phyloP scores from a whole-genome alignment of 768 basidiomycete genomes.

The Xanthoconium stramineum region DNA sequence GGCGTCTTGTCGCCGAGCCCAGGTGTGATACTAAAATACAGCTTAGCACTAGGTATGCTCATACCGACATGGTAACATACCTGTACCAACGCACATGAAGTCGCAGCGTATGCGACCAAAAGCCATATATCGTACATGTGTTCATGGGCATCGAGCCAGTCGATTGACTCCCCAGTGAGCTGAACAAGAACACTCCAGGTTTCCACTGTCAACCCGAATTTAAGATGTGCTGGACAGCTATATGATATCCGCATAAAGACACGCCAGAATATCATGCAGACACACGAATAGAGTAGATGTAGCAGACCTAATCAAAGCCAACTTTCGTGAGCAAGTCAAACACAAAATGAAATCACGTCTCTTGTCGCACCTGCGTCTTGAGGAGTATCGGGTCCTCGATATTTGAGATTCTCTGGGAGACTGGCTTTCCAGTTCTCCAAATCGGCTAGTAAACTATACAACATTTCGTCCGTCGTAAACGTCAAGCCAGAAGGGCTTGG shows the following conservation, averaged over 20 bases:
- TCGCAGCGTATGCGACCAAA: constrained; percentile 82
- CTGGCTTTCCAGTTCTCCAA: constrained; percentile 74
- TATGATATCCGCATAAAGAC: constrained; percentile 99
- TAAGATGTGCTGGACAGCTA: constrained; percentile 84
- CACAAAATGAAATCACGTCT: background rate
- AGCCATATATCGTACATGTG: constrained; percentile 83
- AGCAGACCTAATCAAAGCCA: constrained; percentile 59
- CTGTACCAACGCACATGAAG: constrained; percentile 88
- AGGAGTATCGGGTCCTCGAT: constrained; percentile 65
- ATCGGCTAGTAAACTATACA: constrained; percentile 61
- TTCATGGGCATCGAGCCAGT: constrained; percentile 86
- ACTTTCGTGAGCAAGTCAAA: constrained; percentile 2
- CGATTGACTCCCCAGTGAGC: constrained; percentile 77
- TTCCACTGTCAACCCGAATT: constrained; percentile 77
- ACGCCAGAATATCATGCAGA: constrained; percentile 96
- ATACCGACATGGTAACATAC: constrained; percentile 39
- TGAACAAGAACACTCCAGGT: constrained; percentile 73
- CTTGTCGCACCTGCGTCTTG: constrained; percentile 59
- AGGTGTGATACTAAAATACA: constrained; percentile 79
- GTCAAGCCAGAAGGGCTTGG: constrained; percentile 82
- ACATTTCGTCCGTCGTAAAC: constrained; percentile 77
- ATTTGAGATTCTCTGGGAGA: constrained; percentile 76
- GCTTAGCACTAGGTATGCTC: constrained; percentile 6
- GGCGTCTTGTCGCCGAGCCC: constrained; percentile 77
- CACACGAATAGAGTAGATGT: constrained; percentile 83